A percentile compares a stretch with the other conserved stretches of the same genome.
Evolutionary conservation across 495 filamentous ascomycete species (phyloP).

Genomic region (Penicillium macrosclerotiorum): DNA sequence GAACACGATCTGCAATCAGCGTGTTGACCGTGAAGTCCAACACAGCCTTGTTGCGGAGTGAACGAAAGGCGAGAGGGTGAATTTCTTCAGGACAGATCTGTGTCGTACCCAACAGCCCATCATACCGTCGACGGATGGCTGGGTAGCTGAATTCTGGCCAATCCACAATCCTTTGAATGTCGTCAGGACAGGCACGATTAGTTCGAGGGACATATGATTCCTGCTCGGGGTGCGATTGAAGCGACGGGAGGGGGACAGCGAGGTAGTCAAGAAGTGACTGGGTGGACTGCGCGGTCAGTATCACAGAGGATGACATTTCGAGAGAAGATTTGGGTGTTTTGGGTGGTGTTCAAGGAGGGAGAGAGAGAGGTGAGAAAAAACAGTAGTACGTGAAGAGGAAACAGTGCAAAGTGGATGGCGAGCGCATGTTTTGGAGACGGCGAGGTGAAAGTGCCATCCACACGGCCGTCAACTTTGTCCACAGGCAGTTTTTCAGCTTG

Average conservation of each 20-base stretch:
- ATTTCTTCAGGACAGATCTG: not conserved
- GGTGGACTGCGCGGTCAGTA: not conserved
- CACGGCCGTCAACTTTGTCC: no score
- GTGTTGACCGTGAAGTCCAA: not conserved
- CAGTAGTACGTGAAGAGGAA: no score
- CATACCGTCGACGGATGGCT: not conserved
- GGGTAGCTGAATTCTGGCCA: not conserved
- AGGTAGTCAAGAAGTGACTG: not conserved
- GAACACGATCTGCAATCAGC: not conserved
- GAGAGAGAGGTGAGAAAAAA: not conserved
- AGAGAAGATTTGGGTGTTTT: no score
- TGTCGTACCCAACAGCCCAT: not conserved
- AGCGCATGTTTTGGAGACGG: no score
- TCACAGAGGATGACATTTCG: no score
- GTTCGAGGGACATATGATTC: no score
- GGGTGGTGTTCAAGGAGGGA: not conserved
- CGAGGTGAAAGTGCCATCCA: no score
- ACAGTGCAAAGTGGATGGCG: no score
- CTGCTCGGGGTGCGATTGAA: not conserved
- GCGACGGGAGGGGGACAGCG: not conserved
- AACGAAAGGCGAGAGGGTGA: not conserved
- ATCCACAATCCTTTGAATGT: not conserved
- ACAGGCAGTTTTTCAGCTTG: no score
- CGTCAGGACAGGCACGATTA: not conserved
- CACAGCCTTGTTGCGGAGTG: not conserved